Evolutionary conservation across 768 basidiomycete species (phyloP), one percentile per base, ranked within the genome.

Genomic region (Kondoa malvinella): DNA sequence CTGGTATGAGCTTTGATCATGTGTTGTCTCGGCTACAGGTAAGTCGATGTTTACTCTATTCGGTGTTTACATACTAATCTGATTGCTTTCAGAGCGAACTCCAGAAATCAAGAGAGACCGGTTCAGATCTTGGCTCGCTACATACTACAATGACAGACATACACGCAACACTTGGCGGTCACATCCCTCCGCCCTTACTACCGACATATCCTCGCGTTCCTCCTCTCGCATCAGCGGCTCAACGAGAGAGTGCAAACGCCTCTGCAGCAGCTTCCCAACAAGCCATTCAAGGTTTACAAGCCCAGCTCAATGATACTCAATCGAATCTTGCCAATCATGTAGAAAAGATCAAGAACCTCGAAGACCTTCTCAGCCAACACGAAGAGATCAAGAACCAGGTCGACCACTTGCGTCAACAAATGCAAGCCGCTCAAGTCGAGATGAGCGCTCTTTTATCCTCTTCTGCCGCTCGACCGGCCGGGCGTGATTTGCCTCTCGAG

Each of bases 81-180:
- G 56, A 21, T 67, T 4, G 16, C 25, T 27, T 2, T 14, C 68
- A 79, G 77, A 85, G 86, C 71, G 92, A 97, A 76, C 83, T 97
- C n/a, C 87, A 88, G 78, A 95, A 94, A 79, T 91, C 89, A 74
- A 84, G 89, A 21, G 94, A 97, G 75, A 95, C 92, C 0, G 89
- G 89, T 16, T 81, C 85, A 0, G 92, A 97, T 74, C 80, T 99
- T 2, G 84, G 85, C 70, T 83, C 83, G 0, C 78, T 96, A 33
- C 86, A 83, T 17, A 82, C 82, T 15, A 82, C 87, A 2, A 89
- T 99, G 83, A 83, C 80, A 56, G 91, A 95, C n/a, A 88, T 96
- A 57, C 86, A 89, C 69, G 90, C 95, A 72, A 91, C 88, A 0
- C 80, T 99, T 3, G 87, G 87, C 34, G 94, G 94, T 1, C 82